Base-by-base conservation (phyloP, 225 moss, liverwort and hornwort genomes). In the Sphagnum contortum region DNA sequence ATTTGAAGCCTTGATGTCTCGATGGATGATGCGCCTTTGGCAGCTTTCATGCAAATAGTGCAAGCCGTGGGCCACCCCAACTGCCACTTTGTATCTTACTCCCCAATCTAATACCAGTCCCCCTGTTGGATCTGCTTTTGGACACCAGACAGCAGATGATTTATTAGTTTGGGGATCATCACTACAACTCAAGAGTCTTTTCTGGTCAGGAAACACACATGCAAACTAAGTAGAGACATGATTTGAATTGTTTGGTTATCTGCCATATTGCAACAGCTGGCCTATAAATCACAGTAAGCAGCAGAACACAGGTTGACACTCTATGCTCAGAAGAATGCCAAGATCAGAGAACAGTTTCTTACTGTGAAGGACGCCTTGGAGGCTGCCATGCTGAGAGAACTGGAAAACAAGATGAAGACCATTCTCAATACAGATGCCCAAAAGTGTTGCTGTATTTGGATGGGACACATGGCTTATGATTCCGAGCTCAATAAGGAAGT, bases 1-100 rank as follows among this genome's bases (percentile, higher is more conserved):
- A 44, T 99, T 99, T 48, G 98, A 91, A 4, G 98, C 83, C 75
- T 99, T 99, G 49, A 99, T 93, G 66, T 99, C 98, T 10, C 93
- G 76, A 63, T 99, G 93, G 48, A 99, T 99, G 61, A 99, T 99
- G 14, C 98, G 82, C 59, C 98, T 71, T 51, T 94, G 98, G 67
- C 98, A 93, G 66, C 84, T 77, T 59, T 82, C 87, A 68, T 99
- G 98, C 48, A 99, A 68, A 53, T 99, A 99, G 45, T 80, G 81
- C 73, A 99, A 70, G 12, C 98, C 98, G 62, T 81, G 82, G 2
- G 93, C 98, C 6, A 93, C 93, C 66, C 98, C 98, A 5, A 86
- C 79, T 56, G 93, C 93, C 46, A 94, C 80, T 64, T 91, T 88
- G 68, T 83, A 84, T 64, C 98, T 86, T 3, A 91, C 84, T 45